These are phyloP conservation scores for Yamadazyma ubonensis DNA, from an alignment of 805 yeast genomes.

Conservation along the genomic window DNA sequence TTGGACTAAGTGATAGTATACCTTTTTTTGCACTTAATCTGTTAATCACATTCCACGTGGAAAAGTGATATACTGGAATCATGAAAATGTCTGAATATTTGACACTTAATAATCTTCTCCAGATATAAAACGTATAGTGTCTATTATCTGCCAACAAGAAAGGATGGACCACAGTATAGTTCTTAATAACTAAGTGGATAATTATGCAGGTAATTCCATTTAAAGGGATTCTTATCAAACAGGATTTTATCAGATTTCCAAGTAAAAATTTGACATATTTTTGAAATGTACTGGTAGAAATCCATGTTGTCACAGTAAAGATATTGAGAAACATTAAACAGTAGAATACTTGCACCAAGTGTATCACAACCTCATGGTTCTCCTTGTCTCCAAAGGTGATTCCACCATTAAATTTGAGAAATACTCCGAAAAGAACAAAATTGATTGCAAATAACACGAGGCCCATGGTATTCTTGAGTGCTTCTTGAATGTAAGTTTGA, in stretches of 20 bases:
- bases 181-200: conserved; percentile 49
- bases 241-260: conserved; percentile 7
- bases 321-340: conserved; percentile 60
- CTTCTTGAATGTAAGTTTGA: conserved; percentile 27
- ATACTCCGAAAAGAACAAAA: conserved; percentile 51
- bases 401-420: conserved; percentile 71
- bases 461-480: conserved; percentile 19
- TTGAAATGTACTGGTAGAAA: conserved; percentile 41
- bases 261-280: conserved; percentile 13
- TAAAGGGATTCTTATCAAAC: conserved; percentile 18
- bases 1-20: conserved; percentile 20
- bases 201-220: conserved; percentile 17
- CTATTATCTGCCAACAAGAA: conserved; percentile 91
- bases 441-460: conserved; percentile 54
- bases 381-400: conserved; percentile 89
- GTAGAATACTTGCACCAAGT: conserved; percentile 79
- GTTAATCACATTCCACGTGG: conserved; percentile 32
- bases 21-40: conserved; percentile 15
- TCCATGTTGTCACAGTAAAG: conserved; percentile 78
- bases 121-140: conserved; percentile 87
- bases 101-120: conserved; percentile 60
- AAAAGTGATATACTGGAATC: conserved; percentile 72
- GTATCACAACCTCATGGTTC: conserved; percentile 72
- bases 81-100: conserved; percentile 47
- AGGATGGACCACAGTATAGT: conserved; percentile 79